phyloP scores from a whole-genome alignment of 306 rosid species.

The Clitoria ternatea region DNA sequence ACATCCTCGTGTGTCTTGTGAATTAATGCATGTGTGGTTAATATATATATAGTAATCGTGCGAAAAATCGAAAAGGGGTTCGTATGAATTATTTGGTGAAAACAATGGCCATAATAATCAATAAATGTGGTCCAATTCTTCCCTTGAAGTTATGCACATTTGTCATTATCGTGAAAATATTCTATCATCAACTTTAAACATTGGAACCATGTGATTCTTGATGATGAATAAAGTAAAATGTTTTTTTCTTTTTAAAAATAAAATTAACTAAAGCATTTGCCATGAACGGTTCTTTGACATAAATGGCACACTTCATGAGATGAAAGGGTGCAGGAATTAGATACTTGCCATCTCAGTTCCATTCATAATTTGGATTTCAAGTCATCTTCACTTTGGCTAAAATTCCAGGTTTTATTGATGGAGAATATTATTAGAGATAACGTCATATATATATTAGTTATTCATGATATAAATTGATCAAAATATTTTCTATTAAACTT shows the following conservation, averaged over 20 bases:
- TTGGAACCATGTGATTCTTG: conserved; percentile 15
- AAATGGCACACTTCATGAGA: background rate
- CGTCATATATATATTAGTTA: conserved; percentile 18
- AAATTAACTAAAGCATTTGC: background rate
- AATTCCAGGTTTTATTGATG: conserved; percentile 20
- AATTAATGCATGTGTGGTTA: background rate
- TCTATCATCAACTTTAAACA: conserved; percentile 9
- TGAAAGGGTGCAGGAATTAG: conserved; percentile 26
- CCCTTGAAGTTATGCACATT: background rate
- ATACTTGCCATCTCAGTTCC: conserved; percentile 18
- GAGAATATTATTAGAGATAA: conserved; percentile 26
- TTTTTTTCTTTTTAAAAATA: background rate
- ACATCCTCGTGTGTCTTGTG: background rate
- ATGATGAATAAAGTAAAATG: conserved; percentile 1
- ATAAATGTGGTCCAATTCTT: conserved; percentile 1
- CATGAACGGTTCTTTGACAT: conserved; percentile 9
- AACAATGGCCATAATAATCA: background rate
- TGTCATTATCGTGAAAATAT: background rate
- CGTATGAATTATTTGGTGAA: background rate
- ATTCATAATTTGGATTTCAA: conserved; percentile 2
- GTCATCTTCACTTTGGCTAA: background rate
- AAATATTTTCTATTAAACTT: too few relatives aligned
- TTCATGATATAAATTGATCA: too few relatives aligned
- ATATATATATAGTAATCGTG: too few relatives aligned
- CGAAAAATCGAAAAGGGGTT: background rate